Evolutionary conservation across 78 protist genomes (phyloP).

Genomic region (Paratrimastix pyriformis): DNA sequence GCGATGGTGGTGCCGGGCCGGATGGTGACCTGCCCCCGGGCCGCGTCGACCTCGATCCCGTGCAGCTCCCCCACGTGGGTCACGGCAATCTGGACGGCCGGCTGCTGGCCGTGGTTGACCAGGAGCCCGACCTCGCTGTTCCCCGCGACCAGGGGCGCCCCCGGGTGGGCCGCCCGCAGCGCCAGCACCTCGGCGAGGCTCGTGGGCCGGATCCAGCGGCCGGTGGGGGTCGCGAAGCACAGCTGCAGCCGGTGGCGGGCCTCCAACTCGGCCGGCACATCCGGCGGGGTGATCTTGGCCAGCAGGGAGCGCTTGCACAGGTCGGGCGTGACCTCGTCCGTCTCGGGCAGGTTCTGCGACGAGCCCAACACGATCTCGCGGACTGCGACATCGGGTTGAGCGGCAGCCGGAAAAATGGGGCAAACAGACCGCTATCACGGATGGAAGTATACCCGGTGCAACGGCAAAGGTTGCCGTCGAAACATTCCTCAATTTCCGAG

Average conservation of each 20-base stretch:
- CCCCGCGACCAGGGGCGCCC: background rate
- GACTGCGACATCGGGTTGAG: too few relatives aligned
- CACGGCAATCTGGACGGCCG: background rate
- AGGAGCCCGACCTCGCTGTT: slow-evolving; percentile 27
- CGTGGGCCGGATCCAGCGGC: background rate
- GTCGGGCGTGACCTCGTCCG: too few relatives aligned
- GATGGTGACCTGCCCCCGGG: background rate
- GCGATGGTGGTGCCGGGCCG: slow-evolving; percentile 9
- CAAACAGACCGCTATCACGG: too few relatives aligned
- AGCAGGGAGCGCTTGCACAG: too few relatives aligned
- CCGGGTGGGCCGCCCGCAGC: background rate
- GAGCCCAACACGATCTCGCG: too few relatives aligned
- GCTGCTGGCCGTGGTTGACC: background rate
- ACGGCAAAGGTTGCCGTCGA: slow-evolving; percentile 89
- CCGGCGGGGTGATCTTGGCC: too few relatives aligned
- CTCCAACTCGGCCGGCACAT: too few relatives aligned
- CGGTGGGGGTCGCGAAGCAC: too few relatives aligned
- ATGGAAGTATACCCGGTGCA: slow-evolving; percentile 95
- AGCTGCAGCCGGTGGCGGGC: too few relatives aligned
- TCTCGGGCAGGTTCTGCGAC: too few relatives aligned
- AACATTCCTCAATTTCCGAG: slow-evolving; percentile 42
- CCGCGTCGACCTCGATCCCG: background rate
- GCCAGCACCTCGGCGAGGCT: background rate
- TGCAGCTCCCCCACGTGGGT: background rate
- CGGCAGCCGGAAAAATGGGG: too few relatives aligned